phyloP scores from a whole-genome alignment of 257 asterid genomes.

The Solanum gracilifrons region DNA sequence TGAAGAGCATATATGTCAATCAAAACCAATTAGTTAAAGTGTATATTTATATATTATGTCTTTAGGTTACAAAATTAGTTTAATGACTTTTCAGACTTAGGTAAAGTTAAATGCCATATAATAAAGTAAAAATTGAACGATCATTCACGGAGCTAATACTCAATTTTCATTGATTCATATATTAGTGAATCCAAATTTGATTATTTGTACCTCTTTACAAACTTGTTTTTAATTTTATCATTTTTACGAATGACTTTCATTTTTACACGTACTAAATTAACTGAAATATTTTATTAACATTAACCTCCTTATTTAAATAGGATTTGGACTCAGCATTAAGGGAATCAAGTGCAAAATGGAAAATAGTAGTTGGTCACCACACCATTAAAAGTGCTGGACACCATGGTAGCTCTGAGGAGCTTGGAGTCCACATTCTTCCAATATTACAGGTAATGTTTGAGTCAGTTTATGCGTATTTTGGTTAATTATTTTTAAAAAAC shows the following conservation, averaged over 20 bases:
- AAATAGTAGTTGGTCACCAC: conserved; percentile 75
- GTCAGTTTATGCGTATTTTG: rapidly evolving
- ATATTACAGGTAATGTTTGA: conserved; percentile 37
- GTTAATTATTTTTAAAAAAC: rapidly evolving
- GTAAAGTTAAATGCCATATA: neutral
- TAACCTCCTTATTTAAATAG: conserved; percentile 9
- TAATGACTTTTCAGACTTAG: too few species aligned
- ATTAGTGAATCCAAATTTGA: rapidly evolving
- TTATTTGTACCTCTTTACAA: neutral
- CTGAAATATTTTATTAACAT: neutral
- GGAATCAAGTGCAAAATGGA: conserved; percentile 55
- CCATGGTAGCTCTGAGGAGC: conserved; percentile 64
- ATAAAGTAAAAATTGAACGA: too few species aligned
- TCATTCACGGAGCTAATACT: neutral
- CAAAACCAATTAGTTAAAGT: too few species aligned
- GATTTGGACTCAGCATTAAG: conserved; percentile 33
- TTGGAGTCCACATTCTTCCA: conserved; percentile 52
- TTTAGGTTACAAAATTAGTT: too few species aligned
- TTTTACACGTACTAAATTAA: too few species aligned
- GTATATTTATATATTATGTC: too few species aligned
- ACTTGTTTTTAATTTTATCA: neutral
- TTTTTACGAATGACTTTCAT: too few species aligned
- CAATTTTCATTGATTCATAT: neutral
- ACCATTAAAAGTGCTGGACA: conserved; percentile 64
- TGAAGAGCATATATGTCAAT: neutral